These are phyloP conservation scores for Heterobasidion occidentale DNA, from an alignment of 1,284 basidiomycete genomes.

Conservation along the genomic window DNA sequence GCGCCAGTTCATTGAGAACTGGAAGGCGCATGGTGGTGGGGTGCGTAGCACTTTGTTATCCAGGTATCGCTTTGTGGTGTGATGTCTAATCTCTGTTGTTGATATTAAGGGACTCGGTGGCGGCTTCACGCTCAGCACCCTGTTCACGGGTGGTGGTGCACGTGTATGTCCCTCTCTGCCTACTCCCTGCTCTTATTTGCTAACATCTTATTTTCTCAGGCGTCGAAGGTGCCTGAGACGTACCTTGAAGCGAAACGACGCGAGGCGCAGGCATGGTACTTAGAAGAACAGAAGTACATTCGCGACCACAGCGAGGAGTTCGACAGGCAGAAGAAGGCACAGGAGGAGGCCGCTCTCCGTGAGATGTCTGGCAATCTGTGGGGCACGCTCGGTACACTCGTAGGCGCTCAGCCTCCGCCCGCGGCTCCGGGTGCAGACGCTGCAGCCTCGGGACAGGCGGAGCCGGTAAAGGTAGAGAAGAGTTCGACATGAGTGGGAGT, in stretches of 20 bases:
- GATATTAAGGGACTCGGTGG: slow-evolving; percentile 23
- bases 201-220: slow-evolving; percentile 7
- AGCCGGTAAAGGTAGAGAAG: background rate
- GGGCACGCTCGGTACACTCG: slow-evolving; percentile 4
- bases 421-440: background rate
- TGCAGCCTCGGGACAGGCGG: background rate
- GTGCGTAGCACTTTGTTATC: slow-evolving; percentile 8
- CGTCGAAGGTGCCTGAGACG: slow-evolving; percentile 54
- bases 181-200: slow-evolving; percentile 4
- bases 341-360: slow-evolving; percentile 23
- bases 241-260: slow-evolving; percentile 88
- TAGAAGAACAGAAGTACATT: slow-evolving; percentile 87
- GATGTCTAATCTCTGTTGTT: background rate
- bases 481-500: too few relatives aligned
- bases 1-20: slow-evolving; percentile 74
- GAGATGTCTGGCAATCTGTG: slow-evolving; percentile 31
- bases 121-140: slow-evolving; percentile 47
- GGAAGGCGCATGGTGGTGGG: slow-evolving; percentile 56
- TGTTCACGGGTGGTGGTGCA: slow-evolving; percentile 44
- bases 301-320: slow-evolving; percentile 76
- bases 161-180: slow-evolving; percentile 17
- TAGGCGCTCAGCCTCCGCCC: slow-evolving; percentile 8
- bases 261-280: slow-evolving; percentile 80
- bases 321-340: slow-evolving; percentile 68
- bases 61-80: background rate